These are phyloP conservation scores for Pholiota conissans DNA, from an alignment of 768 basidiomycete genomes.

Conservation along the genomic window DNA sequence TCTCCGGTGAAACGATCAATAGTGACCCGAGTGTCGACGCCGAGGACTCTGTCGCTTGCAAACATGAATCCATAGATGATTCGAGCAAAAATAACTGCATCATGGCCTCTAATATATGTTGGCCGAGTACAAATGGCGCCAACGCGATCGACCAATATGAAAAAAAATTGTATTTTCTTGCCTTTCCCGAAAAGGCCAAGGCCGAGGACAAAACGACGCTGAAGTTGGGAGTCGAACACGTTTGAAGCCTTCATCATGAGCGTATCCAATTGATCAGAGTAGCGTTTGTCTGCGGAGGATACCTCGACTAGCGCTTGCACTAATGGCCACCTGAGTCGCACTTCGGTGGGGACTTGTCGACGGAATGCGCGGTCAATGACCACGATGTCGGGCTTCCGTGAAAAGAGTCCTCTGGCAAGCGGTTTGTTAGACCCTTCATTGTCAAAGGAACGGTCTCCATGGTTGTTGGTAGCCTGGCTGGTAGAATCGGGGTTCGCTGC, in stretches of 20 bases:
- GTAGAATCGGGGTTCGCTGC: background rate
- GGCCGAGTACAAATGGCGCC: background rate
- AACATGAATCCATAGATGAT: background rate
- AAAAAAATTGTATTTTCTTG: background rate
- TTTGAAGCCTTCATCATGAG: background rate
- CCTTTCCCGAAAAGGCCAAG: background rate
- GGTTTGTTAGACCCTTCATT: background rate
- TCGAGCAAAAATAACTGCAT: background rate
- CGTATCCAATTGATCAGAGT: background rate
- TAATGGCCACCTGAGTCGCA: background rate
- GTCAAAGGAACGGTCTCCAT: slow-evolving; percentile 11
- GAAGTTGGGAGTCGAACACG: background rate
- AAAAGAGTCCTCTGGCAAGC: background rate
- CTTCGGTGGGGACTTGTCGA: background rate
- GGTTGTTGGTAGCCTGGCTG: background rate
- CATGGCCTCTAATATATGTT: background rate
- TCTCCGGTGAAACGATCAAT: background rate
- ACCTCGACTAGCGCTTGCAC: background rate
- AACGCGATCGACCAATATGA: background rate
- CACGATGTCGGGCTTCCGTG: background rate
- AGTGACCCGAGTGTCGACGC: background rate
- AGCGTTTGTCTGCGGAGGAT: background rate
- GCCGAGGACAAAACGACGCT: background rate
- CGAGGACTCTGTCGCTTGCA: background rate
- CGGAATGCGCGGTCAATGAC: background rate